Percentiles rank a stretch among this genome's conserved stretches.
phyloP scores from a whole-genome alignment of 202 grass and related monocot genomes.

The Setaria italica region DNA sequence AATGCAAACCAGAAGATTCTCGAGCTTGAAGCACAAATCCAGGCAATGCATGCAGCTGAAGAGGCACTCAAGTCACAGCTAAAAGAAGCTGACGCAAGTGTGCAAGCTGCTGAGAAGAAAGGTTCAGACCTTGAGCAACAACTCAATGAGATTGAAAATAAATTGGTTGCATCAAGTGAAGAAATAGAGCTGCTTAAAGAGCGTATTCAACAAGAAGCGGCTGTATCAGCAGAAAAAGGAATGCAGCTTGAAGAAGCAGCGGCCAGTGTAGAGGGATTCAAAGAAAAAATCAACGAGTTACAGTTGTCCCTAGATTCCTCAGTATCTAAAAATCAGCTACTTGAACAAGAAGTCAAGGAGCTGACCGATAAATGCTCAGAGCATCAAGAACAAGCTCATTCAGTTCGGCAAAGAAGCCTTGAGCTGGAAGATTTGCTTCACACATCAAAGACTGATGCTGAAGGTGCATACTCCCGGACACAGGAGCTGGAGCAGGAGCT shows the following conservation, averaged over 20 bases:
- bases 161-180: constrained; percentile 52
- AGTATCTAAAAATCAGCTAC: constrained; percentile 56
- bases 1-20: constrained; percentile 66
- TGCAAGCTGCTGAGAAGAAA: constrained; percentile 57
- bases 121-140: constrained; percentile 62
- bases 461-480: constrained; percentile 69
- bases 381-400: constrained; percentile 73
- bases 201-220: constrained; percentile 44
- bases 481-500: constrained; percentile 73
- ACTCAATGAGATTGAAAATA: constrained; percentile 50
- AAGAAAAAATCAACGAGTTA: constrained; percentile 71
- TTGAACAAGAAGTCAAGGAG: constrained; percentile 86
- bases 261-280: constrained; percentile 54
- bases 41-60: constrained; percentile 60
- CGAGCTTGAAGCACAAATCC: constrained; percentile 67
- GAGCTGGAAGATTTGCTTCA: constrained; percentile 74
- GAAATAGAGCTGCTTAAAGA: constrained; percentile 60
- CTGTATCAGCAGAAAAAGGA: constrained; percentile 52
- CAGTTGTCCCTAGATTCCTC: constrained; percentile 67
- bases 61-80: constrained; percentile 62
- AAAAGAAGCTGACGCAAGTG: constrained; percentile 58
- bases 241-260: constrained; percentile 55
- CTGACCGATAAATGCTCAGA: constrained; percentile 71
- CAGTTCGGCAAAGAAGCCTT: constrained; percentile 60
- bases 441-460: constrained; percentile 61